A percentile compares a stretch with the other conserved stretches of the same genome.
Evolutionary conservation across 2,329 filamentous ascomycete species (phyloP).

Genomic region (Scedosporium dehoogii): DNA sequence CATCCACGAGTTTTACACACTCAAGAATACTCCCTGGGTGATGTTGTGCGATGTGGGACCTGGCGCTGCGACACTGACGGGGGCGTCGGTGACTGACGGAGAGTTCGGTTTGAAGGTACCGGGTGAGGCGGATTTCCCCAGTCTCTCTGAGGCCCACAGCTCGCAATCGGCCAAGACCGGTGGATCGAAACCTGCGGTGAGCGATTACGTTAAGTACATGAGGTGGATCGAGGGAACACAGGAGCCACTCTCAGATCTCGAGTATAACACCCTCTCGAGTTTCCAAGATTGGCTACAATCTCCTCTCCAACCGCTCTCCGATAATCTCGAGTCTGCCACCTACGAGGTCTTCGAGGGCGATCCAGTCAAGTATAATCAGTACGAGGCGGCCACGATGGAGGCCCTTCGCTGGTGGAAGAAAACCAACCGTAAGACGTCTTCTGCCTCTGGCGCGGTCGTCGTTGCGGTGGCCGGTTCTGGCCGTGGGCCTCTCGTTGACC

Average conservation of each 20-base stretch:
- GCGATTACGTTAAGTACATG: constrained; percentile 64
- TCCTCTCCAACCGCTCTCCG: constrained; percentile 84
- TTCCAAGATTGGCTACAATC: constrained; percentile 94
- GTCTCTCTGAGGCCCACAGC: constrained; percentile 55
- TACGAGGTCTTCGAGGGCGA: constrained; percentile 99
- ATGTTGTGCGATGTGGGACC: constrained; percentile 54
- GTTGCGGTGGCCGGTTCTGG: constrained; percentile 91
- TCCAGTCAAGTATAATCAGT: constrained; percentile 95
- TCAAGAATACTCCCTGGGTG: constrained; percentile 53
- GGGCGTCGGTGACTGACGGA: background rate
- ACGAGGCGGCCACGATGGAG: constrained; percentile 73
- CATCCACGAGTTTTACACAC: constrained; percentile 52
- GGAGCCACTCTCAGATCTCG: constrained; percentile 44
- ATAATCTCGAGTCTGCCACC: constrained; percentile 93
- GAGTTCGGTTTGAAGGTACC: constrained; percentile 11
- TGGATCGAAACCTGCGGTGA: constrained; percentile 11
- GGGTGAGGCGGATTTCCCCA: constrained; percentile 53
- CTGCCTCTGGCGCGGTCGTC: constrained; percentile 61
- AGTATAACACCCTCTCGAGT: constrained; percentile 40
- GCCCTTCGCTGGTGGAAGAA: constrained; percentile 72
- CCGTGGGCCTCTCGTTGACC: constrained; percentile 81
- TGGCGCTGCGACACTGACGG: constrained; percentile 21
- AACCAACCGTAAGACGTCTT: constrained; percentile 64
- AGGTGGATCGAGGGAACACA: constrained; percentile 78
- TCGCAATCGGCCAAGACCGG: constrained; percentile 18